A percentile compares a stretch with the other conserved stretches of the same genome.
These are phyloP conservation scores for Verbascum thapsus DNA, from an alignment of 257 asterid genomes.

Conservation along the genomic window DNA sequence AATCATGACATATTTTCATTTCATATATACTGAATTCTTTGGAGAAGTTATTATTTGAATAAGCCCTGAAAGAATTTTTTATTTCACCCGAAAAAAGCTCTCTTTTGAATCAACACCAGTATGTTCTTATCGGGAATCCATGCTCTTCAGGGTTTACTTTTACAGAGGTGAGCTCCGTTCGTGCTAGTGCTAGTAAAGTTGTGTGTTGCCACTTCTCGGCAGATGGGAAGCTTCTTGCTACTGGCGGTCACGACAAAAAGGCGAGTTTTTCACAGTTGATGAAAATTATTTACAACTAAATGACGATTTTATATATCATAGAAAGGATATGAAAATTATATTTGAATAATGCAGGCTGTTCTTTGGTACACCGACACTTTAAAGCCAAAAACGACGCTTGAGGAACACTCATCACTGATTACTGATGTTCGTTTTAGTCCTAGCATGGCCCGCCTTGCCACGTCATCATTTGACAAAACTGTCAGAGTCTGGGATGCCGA, in stretches of 20 bases:
- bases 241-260: constrained; percentile 98
- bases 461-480: constrained; percentile 93
- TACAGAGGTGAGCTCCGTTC: constrained; percentile 67
- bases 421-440: constrained; percentile 98
- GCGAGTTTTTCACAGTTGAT: constrained; percentile 32
- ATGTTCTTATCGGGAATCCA: constrained; percentile 29
- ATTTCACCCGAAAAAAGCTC: background rate
- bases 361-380: constrained; percentile 77
- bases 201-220: constrained; percentile 94
- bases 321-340: no score
- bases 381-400: constrained; percentile 81
- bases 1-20: no score
- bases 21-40: no score
- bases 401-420: constrained; percentile 80
- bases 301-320: no score
- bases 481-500: constrained; percentile 99
- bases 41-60: no score
- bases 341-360: constrained; percentile 91
- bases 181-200: constrained; percentile 83
- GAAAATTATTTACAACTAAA: constrained; percentile 15
- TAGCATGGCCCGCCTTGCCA: constrained; percentile 95
- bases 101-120: background rate
- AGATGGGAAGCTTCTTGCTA: constrained; percentile 94
- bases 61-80: no score
- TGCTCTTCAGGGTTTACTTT: constrained; percentile 72